phyloP scores from a whole-genome alignment of 106 monocot species.

The Dendrobium nobile region DNA sequence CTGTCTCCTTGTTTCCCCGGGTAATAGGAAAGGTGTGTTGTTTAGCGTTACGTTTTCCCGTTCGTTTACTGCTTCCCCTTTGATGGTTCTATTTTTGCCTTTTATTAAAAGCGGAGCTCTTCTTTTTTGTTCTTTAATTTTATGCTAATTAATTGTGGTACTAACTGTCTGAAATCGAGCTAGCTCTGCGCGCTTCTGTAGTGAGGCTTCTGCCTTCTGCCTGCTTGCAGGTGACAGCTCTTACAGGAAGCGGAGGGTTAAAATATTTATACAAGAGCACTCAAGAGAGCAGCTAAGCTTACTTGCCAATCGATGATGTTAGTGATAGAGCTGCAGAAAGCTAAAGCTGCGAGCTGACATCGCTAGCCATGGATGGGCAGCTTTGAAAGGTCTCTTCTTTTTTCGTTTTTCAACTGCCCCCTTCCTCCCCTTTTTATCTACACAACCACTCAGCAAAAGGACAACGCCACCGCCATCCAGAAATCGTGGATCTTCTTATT shows the following conservation, averaged over 20 bases:
- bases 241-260: not conserved
- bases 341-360: constrained; percentile 4
- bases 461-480: not conserved
- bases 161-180: not conserved
- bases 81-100: not conserved
- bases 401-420: not conserved
- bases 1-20: not conserved
- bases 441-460: constrained; percentile 3
- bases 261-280: not conserved
- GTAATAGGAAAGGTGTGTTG: not conserved
- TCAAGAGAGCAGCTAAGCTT: not conserved
- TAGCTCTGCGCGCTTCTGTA: not conserved
- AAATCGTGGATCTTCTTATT: not conserved
- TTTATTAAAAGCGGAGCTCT: not conserved
- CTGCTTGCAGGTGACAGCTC: constrained; percentile 2
- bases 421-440: not conserved
- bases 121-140: not conserved
- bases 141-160: not conserved
- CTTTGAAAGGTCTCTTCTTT: constrained; percentile 14
- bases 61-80: not conserved
- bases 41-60: not conserved
- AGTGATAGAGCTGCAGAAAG: constrained; percentile 2
- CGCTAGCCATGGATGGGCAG: not conserved
- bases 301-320: not conserved
- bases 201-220: constrained; percentile 5